Evolutionary conservation across 371 early-diverging fungal genomes (phyloP).

Genomic region (Nematocida sp.): DNA sequence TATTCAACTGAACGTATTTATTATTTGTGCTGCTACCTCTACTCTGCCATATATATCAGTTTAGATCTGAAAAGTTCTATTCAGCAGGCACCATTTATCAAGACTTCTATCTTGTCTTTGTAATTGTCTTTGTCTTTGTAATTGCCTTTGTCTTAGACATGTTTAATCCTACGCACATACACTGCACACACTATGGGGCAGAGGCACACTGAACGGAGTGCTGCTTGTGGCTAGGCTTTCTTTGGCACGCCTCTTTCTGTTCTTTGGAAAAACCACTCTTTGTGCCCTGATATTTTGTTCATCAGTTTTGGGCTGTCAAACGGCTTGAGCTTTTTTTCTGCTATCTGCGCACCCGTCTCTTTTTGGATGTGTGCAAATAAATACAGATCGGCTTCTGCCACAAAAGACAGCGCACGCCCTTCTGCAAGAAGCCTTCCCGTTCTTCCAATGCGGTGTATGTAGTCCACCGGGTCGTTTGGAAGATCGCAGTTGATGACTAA

Average conservation of each 20-base stretch:
- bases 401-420: conserved; percentile 51
- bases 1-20: no score
- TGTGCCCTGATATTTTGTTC: conserved; percentile 38
- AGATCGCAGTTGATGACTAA: conserved; percentile 89
- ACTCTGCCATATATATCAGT: no score
- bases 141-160: no score
- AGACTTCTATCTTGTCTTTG: no score
- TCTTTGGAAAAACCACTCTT: conserved; percentile 10
- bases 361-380: conserved; percentile 32
- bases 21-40: no score
- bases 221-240: neutral
- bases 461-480: conserved; percentile 81
- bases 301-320: conserved; percentile 24
- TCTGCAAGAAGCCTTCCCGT: conserved; percentile 70
- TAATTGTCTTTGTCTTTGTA: no score
- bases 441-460: conserved; percentile 77
- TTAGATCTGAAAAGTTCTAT: no score
- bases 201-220: no score
- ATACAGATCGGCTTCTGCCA: neutral
- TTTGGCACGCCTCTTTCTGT: neutral
- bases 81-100: no score
- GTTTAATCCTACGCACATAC: no score
- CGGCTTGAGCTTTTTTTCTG: conserved; percentile 34
- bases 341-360: neutral
- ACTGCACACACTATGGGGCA: no score